Conservation (phyloP, 2,329 filamentous ascomycete species). For the Xylariaceae sp. region DNA sequence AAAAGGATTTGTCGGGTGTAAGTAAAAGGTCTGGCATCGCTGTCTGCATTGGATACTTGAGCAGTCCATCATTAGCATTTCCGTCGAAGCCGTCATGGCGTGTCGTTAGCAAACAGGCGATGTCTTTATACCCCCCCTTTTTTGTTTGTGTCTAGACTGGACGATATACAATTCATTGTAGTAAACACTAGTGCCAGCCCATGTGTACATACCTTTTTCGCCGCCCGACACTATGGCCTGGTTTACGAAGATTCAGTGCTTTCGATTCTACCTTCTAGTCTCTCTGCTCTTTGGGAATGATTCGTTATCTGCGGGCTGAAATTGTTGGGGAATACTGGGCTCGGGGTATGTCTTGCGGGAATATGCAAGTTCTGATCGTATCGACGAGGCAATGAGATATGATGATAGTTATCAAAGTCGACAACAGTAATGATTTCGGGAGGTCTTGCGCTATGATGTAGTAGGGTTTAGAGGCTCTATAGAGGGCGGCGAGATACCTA, state of each 20-base stretch:
- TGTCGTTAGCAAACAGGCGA: slow-evolving; percentile 4
- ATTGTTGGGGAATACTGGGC: no score
- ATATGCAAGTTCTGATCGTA: no score
- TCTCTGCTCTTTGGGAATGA: not conserved
- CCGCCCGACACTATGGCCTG: not conserved
- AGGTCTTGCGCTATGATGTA: not conserved
- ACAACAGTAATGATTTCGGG: no score
- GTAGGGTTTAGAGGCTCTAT: not conserved
- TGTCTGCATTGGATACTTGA: slow-evolving; percentile 30
- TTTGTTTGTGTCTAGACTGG: slow-evolving; percentile 9
- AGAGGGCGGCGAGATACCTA: slow-evolving; percentile 2
- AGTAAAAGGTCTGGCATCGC: slow-evolving; percentile 1
- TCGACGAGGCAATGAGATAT: no score
- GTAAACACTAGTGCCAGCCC: slow-evolving; percentile 9
- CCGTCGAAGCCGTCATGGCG: slow-evolving; percentile 2
- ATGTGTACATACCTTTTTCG: not conserved
- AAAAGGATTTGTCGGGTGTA: not conserved
- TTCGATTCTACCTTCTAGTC: not conserved
- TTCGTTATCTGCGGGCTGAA: no score
- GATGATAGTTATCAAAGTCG: no score
- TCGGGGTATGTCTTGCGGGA: no score
- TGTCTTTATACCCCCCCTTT: slow-evolving; percentile 14
- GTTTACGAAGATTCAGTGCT: not conserved
- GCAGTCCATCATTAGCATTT: slow-evolving; percentile 27
- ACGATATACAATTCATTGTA: slow-evolving; percentile 13